These are phyloP conservation scores for Leccinum fallax DNA, from an alignment of 1,284 basidiomycete species.

Conservation along the genomic window DNA sequence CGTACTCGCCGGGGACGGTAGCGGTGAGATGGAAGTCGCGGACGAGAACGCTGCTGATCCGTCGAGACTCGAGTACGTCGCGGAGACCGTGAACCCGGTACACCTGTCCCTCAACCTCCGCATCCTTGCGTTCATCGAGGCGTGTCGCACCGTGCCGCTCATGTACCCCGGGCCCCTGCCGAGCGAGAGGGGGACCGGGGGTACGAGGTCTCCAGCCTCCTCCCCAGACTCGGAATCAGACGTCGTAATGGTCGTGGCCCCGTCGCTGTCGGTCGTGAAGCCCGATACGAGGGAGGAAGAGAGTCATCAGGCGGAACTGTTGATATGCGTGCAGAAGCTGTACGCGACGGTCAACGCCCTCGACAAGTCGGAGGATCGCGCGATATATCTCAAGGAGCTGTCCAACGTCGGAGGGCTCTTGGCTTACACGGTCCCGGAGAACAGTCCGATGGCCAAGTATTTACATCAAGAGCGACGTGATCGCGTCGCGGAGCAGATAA, in stretches of 20 bases:
- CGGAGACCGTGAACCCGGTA: conserved; percentile 64
- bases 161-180: conserved; percentile 35
- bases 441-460: conserved; percentile 68
- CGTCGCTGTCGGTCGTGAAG: conserved; percentile 3
- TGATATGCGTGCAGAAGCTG: conserved; percentile 63
- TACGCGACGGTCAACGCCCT: conserved; percentile 58
- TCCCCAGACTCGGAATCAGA: conserved; percentile 10
- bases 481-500: conserved; percentile 83
- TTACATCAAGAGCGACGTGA: conserved; percentile 73
- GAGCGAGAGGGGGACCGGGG: neutral
- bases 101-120: conserved; percentile 82
- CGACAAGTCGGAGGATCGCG: conserved; percentile 52
- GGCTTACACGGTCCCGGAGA: conserved; percentile 75
- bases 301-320: conserved; percentile 43
- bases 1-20: conserved; percentile 50
- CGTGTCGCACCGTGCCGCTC: conserved; percentile 71
- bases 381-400: conserved; percentile 67
- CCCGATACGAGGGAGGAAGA: conserved; percentile 36
- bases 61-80: conserved; percentile 46
- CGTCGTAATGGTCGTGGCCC: neutral
- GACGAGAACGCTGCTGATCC: conserved; percentile 30
- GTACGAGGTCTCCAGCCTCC: neutral
- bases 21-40: conserved; percentile 22
- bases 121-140: conserved; percentile 82
- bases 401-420: conserved; percentile 73